phyloP scores from a whole-genome alignment of 2,329 filamentous ascomycete genomes.

The Fusarium dimerum region DNA sequence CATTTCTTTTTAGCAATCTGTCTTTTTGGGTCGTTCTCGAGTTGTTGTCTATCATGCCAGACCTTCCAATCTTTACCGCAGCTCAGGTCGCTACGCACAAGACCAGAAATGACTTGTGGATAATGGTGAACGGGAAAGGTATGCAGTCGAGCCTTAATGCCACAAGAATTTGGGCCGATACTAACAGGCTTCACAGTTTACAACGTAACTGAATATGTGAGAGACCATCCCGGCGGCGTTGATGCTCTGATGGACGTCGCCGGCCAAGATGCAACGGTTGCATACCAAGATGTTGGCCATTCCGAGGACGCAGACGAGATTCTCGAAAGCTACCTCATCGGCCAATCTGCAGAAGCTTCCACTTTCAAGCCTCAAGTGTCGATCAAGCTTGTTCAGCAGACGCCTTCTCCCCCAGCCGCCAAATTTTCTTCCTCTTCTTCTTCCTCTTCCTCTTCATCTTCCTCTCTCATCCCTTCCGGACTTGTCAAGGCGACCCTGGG shows the following conservation, averaged over 20 bases:
- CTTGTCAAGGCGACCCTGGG: neutral
- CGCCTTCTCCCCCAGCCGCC: no score
- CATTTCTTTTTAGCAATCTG: no score
- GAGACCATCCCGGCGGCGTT: slow-evolving; percentile 53
- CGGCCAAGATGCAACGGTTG: slow-evolving; percentile 12
- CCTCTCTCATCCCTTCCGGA: neutral
- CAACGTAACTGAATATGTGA: slow-evolving; percentile 56
- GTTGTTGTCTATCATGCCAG: slow-evolving; percentile 6
- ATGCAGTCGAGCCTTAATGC: neutral
- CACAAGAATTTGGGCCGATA: neutral
- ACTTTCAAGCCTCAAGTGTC: slow-evolving; percentile 44
- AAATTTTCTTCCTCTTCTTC: no score
- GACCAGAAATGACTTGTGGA: slow-evolving; percentile 50
- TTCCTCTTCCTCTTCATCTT: no score
- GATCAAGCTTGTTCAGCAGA: neutral
- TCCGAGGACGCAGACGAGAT: slow-evolving; percentile 12
- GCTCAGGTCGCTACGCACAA: slow-evolving; percentile 53
- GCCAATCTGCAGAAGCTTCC: neutral
- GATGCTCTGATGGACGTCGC: slow-evolving; percentile 13
- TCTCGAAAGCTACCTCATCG: neutral
- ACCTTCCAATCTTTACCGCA: slow-evolving; percentile 23
- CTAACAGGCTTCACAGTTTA: slow-evolving; percentile 47
- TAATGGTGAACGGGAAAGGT: slow-evolving; percentile 57
- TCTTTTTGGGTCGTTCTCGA: no score
- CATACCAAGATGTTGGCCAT: slow-evolving; percentile 8